These are phyloP conservation scores for Entomortierella beljakovae DNA, from an alignment of 192 early-diverging fungal species.

Conservation along the genomic window DNA sequence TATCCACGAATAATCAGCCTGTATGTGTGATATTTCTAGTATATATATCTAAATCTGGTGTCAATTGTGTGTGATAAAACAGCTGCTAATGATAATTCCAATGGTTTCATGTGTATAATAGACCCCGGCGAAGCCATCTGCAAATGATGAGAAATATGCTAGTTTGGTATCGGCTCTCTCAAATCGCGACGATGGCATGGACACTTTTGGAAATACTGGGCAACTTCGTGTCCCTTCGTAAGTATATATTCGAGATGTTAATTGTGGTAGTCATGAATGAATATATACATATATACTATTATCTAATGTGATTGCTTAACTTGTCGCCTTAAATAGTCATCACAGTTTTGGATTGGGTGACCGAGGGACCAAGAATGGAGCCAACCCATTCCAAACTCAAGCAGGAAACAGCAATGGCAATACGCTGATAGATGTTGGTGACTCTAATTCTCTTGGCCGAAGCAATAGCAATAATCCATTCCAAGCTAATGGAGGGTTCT, in stretches of 20 bases:
- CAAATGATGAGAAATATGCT: constrained; percentile 43
- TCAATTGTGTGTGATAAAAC: neutral
- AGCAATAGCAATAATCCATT: constrained; percentile 45
- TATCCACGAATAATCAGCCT: constrained; percentile 19
- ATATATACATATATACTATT: no score
- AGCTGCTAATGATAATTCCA: no score
- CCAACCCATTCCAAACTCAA: constrained; percentile 44
- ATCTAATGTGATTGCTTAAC: neutral
- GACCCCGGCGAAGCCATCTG: constrained; percentile 19
- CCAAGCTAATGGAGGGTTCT: constrained; percentile 22
- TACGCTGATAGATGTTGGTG: constrained; percentile 39
- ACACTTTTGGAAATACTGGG: constrained; percentile 59
- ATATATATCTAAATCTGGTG: neutral
- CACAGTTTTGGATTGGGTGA: constrained; percentile 35
- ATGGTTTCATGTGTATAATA: neutral
- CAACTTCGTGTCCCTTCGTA: constrained; percentile 52
- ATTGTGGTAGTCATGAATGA: neutral
- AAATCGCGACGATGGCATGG: constrained; percentile 62
- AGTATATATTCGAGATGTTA: constrained; percentile 17
- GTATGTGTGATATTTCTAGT: constrained; percentile 5
- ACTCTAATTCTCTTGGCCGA: constrained; percentile 11
- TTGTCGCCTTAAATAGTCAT: constrained; percentile 11
- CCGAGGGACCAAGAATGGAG: constrained; percentile 17
- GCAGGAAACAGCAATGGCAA: constrained; percentile 30
- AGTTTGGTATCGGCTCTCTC: constrained; percentile 37